Conservation (phyloP, 306 rosid species). For the Delonix regia region DNA sequence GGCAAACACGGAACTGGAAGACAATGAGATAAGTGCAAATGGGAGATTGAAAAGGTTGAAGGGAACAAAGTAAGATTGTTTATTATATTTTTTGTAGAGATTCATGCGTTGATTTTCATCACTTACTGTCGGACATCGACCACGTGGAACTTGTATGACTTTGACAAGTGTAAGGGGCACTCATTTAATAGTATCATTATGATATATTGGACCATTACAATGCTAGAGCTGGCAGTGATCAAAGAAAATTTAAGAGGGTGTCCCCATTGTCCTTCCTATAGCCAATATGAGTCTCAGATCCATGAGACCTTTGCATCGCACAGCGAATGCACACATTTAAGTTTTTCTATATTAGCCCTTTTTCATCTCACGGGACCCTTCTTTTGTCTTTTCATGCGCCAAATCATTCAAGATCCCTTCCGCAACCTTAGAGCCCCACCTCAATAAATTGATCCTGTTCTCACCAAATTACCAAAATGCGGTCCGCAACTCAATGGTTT, state of each 20-base stretch:
- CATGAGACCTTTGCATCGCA: constrained; percentile 38
- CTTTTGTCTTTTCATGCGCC: constrained; percentile 53
- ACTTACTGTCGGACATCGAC: constrained; percentile 21
- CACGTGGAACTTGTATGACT: constrained; percentile 41
- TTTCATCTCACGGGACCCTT: constrained; percentile 46
- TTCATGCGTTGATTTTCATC: constrained; percentile 6
- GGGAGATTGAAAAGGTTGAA: neutral
- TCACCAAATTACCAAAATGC: constrained; percentile 22
- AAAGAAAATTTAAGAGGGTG: constrained; percentile 65
- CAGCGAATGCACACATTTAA: constrained; percentile 37
- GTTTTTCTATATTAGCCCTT: constrained; percentile 39
- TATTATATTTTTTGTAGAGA: constrained; percentile 2
- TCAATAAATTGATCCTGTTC: constrained; percentile 41
- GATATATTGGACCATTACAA: constrained; percentile 69
- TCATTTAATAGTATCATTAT: constrained; percentile 62
- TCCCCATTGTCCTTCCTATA: constrained; percentile 65
- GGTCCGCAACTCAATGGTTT: constrained; percentile 13
- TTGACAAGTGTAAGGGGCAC: constrained; percentile 60
- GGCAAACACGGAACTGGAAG: neutral
- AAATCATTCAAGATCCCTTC: constrained; percentile 54
- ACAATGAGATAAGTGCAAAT: constrained; percentile 13
- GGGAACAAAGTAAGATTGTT: neutral
- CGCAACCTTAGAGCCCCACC: constrained; percentile 60
- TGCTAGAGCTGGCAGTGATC: constrained; percentile 77
- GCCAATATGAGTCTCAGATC: constrained; percentile 50